These are phyloP conservation scores for Psidium friedrichsthalianum DNA, from an alignment of 345 rosid genomes.

Conservation along the genomic window DNA sequence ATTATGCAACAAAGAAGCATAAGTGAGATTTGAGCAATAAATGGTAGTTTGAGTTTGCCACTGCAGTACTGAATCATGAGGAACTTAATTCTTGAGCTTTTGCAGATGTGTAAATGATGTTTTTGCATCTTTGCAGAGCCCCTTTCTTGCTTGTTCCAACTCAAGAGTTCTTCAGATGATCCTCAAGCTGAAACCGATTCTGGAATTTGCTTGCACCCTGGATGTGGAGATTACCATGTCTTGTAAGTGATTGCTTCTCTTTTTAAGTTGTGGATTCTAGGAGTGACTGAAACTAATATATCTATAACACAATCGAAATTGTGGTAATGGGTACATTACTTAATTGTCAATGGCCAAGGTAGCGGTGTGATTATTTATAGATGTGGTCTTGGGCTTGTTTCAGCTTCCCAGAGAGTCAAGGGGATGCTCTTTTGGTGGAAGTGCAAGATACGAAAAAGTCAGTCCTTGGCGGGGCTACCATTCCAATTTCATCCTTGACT, in stretches of 20 bases:
- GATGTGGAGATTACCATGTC: constrained; percentile 79
- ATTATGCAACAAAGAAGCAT: not conserved
- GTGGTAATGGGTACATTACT: not conserved
- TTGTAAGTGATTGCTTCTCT: constrained; percentile 44
- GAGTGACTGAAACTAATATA: not conserved
- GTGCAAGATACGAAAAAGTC: constrained; percentile 62
- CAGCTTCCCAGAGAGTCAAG: constrained; percentile 87
- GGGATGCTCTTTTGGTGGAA: constrained; percentile 71
- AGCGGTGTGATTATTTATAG: not conserved
- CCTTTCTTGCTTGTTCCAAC: constrained; percentile 68
- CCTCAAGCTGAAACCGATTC: constrained; percentile 40
- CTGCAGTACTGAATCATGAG: not conserved
- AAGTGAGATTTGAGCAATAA: not conserved
- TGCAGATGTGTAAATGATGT: not conserved
- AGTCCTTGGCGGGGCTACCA: constrained; percentile 61
- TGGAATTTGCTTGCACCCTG: constrained; percentile 66
- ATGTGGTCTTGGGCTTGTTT: not conserved
- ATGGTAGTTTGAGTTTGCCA: not conserved
- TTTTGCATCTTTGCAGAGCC: constrained; percentile 32
- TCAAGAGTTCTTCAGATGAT: constrained; percentile 68
- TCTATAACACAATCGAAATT: not conserved
- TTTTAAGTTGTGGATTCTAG: not conserved
- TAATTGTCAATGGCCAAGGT: not conserved
- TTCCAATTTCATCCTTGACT: constrained; percentile 58
- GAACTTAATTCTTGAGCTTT: not conserved